These are phyloP conservation scores for Metschnikowia colocasiae DNA, from an alignment of 805 yeast genomes.

Conservation along the genomic window DNA sequence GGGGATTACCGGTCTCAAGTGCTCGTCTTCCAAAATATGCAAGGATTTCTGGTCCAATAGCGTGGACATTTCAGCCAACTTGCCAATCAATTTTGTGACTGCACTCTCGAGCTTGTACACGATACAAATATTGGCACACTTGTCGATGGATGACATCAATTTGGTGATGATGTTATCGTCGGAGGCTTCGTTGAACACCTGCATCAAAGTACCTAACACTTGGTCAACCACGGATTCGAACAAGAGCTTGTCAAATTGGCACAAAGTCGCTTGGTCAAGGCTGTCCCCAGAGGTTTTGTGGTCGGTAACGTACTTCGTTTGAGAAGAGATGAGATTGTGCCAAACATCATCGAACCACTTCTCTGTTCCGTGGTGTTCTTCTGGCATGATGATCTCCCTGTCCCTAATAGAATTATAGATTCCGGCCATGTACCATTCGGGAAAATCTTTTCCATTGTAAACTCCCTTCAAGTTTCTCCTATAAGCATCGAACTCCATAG, in stretches of 20 bases:
- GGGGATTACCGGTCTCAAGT: slow-evolving; percentile 33
- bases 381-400: slow-evolving; percentile 94
- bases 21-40: slow-evolving; percentile 14
- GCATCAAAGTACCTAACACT: slow-evolving; percentile 67
- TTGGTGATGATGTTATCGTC: slow-evolving; percentile 88
- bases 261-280: slow-evolving; percentile 23
- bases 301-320: slow-evolving; percentile 21
- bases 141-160: slow-evolving; percentile 84
- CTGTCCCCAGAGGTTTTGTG: slow-evolving; percentile 13
- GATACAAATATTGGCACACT: slow-evolving; percentile 73
- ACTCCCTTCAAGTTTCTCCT: slow-evolving; percentile 77
- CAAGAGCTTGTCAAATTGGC: slow-evolving; percentile 68
- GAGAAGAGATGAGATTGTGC: slow-evolving; percentile 63
- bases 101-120: slow-evolving; percentile 53
- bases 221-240: slow-evolving; percentile 62
- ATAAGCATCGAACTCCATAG: slow-evolving; percentile 85
- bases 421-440: slow-evolving; percentile 76
- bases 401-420: slow-evolving; percentile 78
- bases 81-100: slow-evolving; percentile 63
- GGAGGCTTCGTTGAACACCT: slow-evolving; percentile 79
- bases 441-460: slow-evolving; percentile 71
- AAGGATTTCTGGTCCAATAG: slow-evolving; percentile 43
- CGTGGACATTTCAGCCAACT: slow-evolving; percentile 66
- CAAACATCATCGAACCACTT: slow-evolving; percentile 88
- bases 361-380: slow-evolving; percentile 90